Percentiles rank a stretch among this genome's conserved stretches.
Conservation (phyloP, 495 filamentous ascomycete genomes). For the Penicillium nucicola region DNA sequence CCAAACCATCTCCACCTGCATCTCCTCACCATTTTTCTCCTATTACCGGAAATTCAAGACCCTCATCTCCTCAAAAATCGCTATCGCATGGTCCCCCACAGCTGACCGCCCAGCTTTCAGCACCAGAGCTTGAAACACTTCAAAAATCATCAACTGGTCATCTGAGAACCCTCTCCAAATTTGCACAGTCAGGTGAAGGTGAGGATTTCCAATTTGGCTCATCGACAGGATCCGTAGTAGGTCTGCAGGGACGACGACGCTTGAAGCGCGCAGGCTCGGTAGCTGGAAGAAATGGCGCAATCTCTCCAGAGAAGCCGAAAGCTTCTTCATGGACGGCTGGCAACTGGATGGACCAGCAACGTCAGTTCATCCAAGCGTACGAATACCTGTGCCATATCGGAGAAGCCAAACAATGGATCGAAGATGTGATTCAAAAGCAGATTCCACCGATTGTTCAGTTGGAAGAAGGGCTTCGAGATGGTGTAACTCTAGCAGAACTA, state of each 20-base stretch:
- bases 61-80: conserved; percentile 39
- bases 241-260: conserved; percentile 76
- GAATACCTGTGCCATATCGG: conserved; percentile 99
- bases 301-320: conserved; percentile 47
- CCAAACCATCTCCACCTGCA: conserved; percentile 30
- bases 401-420: conserved; percentile 99
- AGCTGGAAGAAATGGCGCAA: conserved; percentile 40
- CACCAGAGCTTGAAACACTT: conserved; percentile 73
- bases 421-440: conserved; percentile 82
- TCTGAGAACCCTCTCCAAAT: conserved; percentile 80
- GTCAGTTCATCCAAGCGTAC: conserved; percentile 95
- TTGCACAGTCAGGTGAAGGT: conserved; percentile 69
- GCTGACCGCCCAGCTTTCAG: conserved; percentile 48
- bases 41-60: conserved; percentile 27
- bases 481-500: conserved; percentile 93
- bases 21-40: conserved; percentile 33
- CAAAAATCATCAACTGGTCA: conserved; percentile 84
- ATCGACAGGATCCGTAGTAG: conserved; percentile 76
- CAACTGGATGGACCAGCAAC: conserved; percentile 98
- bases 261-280: conserved; percentile 71
- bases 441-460: conserved; percentile 95
- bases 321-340: conserved; percentile 73
- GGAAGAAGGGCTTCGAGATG: conserved; percentile 89
- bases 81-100: conserved; percentile 36
- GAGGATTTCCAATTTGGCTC: conserved; percentile 78